Evolutionary conservation across 1,284 basidiomycete species (phyloP).

Genomic region (Cryptococcus sp.): DNA sequence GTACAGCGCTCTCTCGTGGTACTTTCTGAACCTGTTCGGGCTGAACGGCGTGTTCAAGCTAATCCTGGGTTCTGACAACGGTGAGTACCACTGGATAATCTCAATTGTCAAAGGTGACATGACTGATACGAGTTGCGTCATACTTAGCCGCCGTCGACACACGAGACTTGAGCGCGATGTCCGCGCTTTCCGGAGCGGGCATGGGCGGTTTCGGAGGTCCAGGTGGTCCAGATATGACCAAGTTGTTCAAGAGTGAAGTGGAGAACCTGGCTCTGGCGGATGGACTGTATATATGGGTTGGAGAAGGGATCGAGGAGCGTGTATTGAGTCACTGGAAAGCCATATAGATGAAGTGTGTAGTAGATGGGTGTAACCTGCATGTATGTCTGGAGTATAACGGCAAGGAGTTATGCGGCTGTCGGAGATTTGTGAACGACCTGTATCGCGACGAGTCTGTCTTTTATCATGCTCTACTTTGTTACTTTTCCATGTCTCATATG

Average conservation of each 20-base stretch:
- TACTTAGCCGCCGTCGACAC: constrained; percentile 70
- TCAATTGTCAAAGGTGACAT: constrained; percentile 10
- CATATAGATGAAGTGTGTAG: constrained; percentile 11
- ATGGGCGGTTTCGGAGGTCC: constrained; percentile 54
- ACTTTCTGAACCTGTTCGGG: constrained; percentile 98
- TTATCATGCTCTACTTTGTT: too few species aligned
- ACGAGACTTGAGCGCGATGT: constrained; percentile 69
- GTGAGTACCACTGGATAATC: constrained; percentile 57
- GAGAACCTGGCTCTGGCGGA: constrained; percentile 93
- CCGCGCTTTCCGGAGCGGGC: constrained; percentile 65
- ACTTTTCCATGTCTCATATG: too few species aligned
- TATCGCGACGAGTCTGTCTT: too few species aligned
- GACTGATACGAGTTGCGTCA: constrained; percentile 10
- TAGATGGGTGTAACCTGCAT: background rate
- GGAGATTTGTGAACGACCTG: too few species aligned
- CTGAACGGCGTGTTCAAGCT: constrained; percentile 93
- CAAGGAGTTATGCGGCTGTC: background rate
- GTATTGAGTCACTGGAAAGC: constrained; percentile 75
- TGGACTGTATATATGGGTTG: constrained; percentile 78
- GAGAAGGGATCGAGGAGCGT: constrained; percentile 73
- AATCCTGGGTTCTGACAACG: constrained; percentile 86
- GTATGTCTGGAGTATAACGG: background rate
- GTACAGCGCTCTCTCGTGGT: constrained; percentile 82
- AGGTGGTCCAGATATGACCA: constrained; percentile 77
- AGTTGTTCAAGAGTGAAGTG: constrained; percentile 86